Conservation (phyloP, 257 asterid genomes). For the Solanum paucissectum region DNA sequence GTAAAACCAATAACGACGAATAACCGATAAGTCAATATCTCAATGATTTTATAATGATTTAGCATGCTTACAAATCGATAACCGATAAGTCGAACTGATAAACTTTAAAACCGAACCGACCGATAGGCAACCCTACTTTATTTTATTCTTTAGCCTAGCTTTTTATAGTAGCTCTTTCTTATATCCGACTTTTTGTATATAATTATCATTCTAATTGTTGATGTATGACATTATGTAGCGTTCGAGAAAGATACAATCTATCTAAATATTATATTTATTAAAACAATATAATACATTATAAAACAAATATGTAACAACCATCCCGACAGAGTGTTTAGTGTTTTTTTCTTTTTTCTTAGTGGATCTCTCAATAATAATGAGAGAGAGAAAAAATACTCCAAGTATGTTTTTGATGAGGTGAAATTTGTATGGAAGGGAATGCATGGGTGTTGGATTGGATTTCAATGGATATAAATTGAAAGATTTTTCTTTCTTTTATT, state of each 20-base stretch:
- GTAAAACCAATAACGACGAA: too few species aligned
- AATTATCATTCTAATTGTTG: neutral
- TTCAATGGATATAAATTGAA: slow-evolving; percentile 55
- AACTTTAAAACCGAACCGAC: neutral
- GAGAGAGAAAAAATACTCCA: neutral
- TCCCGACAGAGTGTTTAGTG: neutral
- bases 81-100: neutral
- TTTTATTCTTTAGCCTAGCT: neutral
- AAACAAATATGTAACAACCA: neutral
- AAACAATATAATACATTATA: too few species aligned
- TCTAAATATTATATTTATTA: too few species aligned
- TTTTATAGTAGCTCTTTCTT: neutral
- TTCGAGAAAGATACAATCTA: too few species aligned
- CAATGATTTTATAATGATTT: neutral
- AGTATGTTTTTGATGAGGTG: neutral
- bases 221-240: too few species aligned
- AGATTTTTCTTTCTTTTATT: neutral
- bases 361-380: neutral
- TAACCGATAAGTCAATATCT: too few species aligned
- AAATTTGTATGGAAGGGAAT: slow-evolving; percentile 60
- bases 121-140: too few species aligned
- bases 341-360: slow-evolving; percentile 3
- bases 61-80: neutral
- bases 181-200: neutral
- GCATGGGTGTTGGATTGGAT: slow-evolving; percentile 48